A percentile compares a stretch with the other conserved stretches of the same genome.
phyloP scores from a whole-genome alignment of 768 basidiomycete genomes.

The Lentinula lateritia region DNA sequence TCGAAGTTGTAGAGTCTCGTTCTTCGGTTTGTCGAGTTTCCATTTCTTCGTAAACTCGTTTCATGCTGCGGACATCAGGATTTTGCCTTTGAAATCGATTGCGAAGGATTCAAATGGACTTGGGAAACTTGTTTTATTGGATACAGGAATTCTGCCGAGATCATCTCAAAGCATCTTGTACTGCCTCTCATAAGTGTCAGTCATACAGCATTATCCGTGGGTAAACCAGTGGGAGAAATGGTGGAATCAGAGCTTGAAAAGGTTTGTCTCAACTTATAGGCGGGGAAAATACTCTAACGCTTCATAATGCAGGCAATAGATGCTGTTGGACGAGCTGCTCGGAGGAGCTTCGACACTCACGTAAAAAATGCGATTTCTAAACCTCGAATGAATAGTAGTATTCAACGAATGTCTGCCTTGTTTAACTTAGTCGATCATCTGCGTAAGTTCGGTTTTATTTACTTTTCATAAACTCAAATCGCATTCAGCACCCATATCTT shows the following conservation, averaged over 20 bases:
- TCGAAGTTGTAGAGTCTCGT: constrained; percentile 53
- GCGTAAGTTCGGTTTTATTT: constrained; percentile 41
- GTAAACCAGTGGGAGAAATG: constrained; percentile 51
- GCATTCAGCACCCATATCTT: constrained; percentile 44
- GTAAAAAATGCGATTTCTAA: constrained; percentile 66
- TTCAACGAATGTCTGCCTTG: constrained; percentile 67
- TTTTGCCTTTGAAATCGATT: constrained; percentile 55
- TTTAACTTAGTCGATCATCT: constrained; percentile 62
- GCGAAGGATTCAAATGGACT: constrained; percentile 63
- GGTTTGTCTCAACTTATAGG: constrained; percentile 27
- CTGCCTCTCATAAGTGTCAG: constrained; percentile 68
- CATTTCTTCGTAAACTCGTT: not conserved
- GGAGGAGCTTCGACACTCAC: constrained; percentile 65
- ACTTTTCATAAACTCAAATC: constrained; percentile 12
- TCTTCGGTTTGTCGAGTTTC: constrained; percentile 44
- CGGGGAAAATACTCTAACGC: not conserved
- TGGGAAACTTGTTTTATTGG: constrained; percentile 73
- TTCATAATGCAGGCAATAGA: constrained; percentile 49
- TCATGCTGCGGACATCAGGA: constrained; percentile 38
- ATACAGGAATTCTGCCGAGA: constrained; percentile 58
- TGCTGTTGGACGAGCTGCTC: constrained; percentile 62
- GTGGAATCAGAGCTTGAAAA: constrained; percentile 60
- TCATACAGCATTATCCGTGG: constrained; percentile 61
- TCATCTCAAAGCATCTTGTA: constrained; percentile 75
- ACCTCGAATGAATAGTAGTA: constrained; percentile 59